Base-by-base conservation (phyloP, 2,329 filamentous ascomycete genomes). In the Trichoderma hamatum region DNA sequence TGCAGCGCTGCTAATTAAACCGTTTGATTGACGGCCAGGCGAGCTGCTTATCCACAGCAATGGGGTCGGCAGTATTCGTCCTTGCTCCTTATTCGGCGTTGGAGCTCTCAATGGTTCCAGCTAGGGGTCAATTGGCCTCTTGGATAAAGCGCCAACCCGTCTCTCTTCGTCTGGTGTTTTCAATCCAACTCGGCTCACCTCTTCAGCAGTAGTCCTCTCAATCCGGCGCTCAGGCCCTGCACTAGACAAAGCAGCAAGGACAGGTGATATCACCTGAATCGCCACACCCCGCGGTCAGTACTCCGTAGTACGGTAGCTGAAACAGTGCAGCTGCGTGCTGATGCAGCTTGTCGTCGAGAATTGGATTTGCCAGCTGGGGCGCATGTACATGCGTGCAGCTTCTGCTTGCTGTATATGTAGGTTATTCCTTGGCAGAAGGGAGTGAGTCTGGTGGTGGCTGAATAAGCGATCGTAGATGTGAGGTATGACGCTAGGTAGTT, bases 401-500 rank as follows among this genome's bases (percentile, higher is more conserved):
- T 36, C 30, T 34, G 16, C 46, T 21, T 34, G 61, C 61, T 65
- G 49, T 21, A 54, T 36, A 13, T 14, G 16, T 6, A 49, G 24
- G 19, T 51, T 14, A 39, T 13, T n/a, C 21, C 36, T 61, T 39
- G 39, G 19, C 39, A 46, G 19, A 46, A n/a, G 39, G n/a, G n/a
- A n/a, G n/a, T n/a, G 39, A 46, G 19, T 24, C 59, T 21, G 49
- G 16, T 21, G 34, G 49, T 58, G 19, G 34, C 61, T 66, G 32
- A 66, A 58, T 58, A 66, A 66, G 52, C 63, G 54, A 56, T 66
- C 52, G 63, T 46, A 58, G n/a, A 56, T 58, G 62, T n/a, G 30
- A 24, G 63, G 3, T 19, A 58, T 58, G 63, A 58, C 63, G 52
- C 63, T 51, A 65, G 52, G 52, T 51, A 65, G 19, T 49, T 34